These are phyloP conservation scores for Lichtheimia corymbifera DNA, from an alignment of 371 early-diverging fungal species.

Conservation along the genomic window DNA sequence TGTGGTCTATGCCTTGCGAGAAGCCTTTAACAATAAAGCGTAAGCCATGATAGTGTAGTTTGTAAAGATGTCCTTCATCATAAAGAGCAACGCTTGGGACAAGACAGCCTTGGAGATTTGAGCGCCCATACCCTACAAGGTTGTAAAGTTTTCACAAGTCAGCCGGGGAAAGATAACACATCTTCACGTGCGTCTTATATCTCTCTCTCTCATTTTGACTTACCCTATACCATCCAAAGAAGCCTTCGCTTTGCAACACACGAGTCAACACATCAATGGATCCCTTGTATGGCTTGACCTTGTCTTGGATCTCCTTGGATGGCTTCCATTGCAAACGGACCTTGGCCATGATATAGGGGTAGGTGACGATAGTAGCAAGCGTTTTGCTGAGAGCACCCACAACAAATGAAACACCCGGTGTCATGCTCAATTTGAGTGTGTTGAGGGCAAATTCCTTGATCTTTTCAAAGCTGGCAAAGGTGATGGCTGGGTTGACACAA, in stretches of 20 bases:
- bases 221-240: constrained; percentile 94
- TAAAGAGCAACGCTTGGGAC: constrained; percentile 92
- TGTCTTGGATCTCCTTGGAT: constrained; percentile 57
- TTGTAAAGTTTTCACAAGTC: not conserved
- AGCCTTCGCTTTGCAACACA: constrained; percentile 78
- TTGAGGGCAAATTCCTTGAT: constrained; percentile 68
- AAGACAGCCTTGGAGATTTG: constrained; percentile 97
- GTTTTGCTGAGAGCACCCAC: constrained; percentile 93
- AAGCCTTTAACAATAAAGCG: constrained; percentile 26
- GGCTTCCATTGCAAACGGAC: constrained; percentile 95
- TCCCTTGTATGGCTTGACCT: constrained; percentile 68
- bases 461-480: constrained; percentile 94
- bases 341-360: constrained; percentile 98
- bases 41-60: constrained; percentile 61
- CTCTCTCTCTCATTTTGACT: not conserved
- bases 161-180: not conserved
- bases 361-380: constrained; percentile 83
- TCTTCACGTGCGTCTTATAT: no score
- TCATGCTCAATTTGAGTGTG: constrained; percentile 47
- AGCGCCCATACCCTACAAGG: constrained; percentile 85
- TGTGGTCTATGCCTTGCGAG: constrained; percentile 36
- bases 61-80: constrained; percentile 90
- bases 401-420: constrained; percentile 80
- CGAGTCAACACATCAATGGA: constrained; percentile 87
- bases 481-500: constrained; percentile 95